phyloP scores from a whole-genome alignment of 768 basidiomycete genomes.

The Tricholoma matsutake region DNA sequence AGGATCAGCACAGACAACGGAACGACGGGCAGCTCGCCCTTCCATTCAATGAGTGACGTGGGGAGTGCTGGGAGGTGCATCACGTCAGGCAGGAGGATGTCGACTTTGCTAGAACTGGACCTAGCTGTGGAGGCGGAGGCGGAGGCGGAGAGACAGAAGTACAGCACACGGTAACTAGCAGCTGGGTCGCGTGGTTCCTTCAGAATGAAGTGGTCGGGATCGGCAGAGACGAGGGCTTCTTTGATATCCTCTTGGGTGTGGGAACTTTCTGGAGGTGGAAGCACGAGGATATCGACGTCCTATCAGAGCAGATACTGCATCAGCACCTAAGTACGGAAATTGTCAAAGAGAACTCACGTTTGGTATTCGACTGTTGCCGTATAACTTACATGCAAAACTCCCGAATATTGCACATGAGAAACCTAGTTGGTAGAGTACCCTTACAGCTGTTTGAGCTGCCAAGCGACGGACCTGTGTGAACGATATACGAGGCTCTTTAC shows the following conservation, averaged over 20 bases:
- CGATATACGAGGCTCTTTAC: background rate
- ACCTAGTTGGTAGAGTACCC: constrained; percentile 1
- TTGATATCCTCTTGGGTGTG: constrained; percentile 13
- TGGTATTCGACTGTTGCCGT: constrained; percentile 13
- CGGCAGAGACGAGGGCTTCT: constrained; percentile 3
- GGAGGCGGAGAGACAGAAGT: constrained; percentile 3
- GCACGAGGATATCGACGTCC: constrained; percentile 17
- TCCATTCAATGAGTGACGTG: constrained; percentile 1
- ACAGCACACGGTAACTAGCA: constrained; percentile 13
- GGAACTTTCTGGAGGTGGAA: background rate
- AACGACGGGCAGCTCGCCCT: constrained; percentile 9
- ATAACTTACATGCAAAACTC: constrained; percentile 16
- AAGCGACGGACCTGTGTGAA: background rate
- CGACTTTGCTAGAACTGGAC: constrained; percentile 9
- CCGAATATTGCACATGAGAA: constrained; percentile 15
- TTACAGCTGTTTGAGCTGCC: constrained; percentile 3
- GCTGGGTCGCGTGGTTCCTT: constrained; percentile 11
- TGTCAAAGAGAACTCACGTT: constrained; percentile 10
- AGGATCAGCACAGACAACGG: constrained; percentile 15
- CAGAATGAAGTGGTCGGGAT: constrained; percentile 14
- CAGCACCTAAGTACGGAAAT: background rate
- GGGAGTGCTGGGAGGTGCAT: constrained; percentile 15
- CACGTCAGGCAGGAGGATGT: constrained; percentile 17
- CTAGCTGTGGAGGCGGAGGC: background rate
- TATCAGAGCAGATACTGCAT: background rate